Conservation (phyloP, 1,284 basidiomycete species). For the Phlebopus sp. region DNA sequence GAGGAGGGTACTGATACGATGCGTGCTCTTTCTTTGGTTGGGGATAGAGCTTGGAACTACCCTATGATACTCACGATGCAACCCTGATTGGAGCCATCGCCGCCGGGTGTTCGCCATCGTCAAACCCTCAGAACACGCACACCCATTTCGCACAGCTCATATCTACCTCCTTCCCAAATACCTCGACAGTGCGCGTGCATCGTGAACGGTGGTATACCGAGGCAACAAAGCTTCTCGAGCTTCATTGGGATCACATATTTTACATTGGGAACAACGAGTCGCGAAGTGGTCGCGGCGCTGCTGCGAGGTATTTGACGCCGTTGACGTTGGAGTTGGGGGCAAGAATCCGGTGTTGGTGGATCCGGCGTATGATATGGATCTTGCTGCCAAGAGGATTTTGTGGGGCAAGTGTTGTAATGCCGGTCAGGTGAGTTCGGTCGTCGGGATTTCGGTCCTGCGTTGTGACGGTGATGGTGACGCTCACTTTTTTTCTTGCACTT, state of each 20-base stretch:
- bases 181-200: constrained; percentile 51
- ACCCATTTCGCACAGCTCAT: constrained; percentile 51
- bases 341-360: constrained; percentile 65
- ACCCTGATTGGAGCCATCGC: constrained; percentile 60
- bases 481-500: not conserved
- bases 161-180: constrained; percentile 60
- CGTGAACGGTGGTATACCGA: constrained; percentile 58
- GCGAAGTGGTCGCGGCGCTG: constrained; percentile 61
- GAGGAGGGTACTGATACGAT: constrained; percentile 2
- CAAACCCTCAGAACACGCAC: constrained; percentile 62
- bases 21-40: too few species aligned
- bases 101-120: constrained; percentile 56
- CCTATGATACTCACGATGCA: constrained; percentile 48
- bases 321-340: constrained; percentile 67
- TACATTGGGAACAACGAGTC: constrained; percentile 43
- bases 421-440: constrained; percentile 40
- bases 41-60: constrained; percentile 52
- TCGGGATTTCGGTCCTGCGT: too few species aligned
- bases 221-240: constrained; percentile 48
- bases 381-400: constrained; percentile 46
- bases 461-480: not conserved
- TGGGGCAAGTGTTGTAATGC: constrained; percentile 55
- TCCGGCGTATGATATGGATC: constrained; percentile 41
- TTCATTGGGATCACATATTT: constrained; percentile 60
- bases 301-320: constrained; percentile 63